These are phyloP conservation scores for Vigna radiata DNA, from an alignment of 306 rosid genomes.

Conservation along the genomic window DNA sequence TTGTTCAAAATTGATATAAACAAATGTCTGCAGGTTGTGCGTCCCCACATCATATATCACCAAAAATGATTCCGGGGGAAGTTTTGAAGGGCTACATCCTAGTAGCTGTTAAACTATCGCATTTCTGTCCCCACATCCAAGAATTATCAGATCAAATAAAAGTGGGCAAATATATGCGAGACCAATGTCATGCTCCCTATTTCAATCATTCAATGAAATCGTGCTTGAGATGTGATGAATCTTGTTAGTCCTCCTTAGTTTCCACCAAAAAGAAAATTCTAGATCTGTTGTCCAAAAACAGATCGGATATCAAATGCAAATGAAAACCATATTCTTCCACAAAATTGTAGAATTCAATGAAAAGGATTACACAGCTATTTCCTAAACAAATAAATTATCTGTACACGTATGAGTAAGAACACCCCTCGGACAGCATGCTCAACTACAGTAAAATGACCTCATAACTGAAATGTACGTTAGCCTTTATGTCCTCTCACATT, in stretches of 20 bases:
- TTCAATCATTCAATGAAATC: slow-evolving; percentile 5
- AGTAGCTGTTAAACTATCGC: slow-evolving; percentile 49
- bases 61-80: slow-evolving; percentile 28
- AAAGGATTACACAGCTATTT: slow-evolving; percentile 26
- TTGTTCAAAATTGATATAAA: slow-evolving; percentile 11
- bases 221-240: slow-evolving; percentile 21
- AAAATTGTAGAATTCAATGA: slow-evolving; percentile 32
- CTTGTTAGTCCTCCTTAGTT: slow-evolving; percentile 19
- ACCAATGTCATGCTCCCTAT: slow-evolving; percentile 1
- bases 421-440: slow-evolving; percentile 38
- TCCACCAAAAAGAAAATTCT: background rate
- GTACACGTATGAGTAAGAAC: slow-evolving; percentile 49
- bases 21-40: slow-evolving; percentile 45
- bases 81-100: slow-evolving; percentile 41
- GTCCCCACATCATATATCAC: slow-evolving; percentile 35
- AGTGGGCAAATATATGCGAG: slow-evolving; percentile 1
- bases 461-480: slow-evolving; percentile 41
- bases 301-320: slow-evolving; percentile 18
- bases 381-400: slow-evolving; percentile 34
- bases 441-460: slow-evolving; percentile 41
- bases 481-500: slow-evolving; percentile 32
- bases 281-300: slow-evolving; percentile 4
- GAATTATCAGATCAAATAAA: slow-evolving; percentile 44
- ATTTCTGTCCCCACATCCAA: background rate
- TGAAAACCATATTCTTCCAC: slow-evolving; percentile 22